phyloP scores from a whole-genome alignment of 345 rosid species.

The Salix dunnii region DNA sequence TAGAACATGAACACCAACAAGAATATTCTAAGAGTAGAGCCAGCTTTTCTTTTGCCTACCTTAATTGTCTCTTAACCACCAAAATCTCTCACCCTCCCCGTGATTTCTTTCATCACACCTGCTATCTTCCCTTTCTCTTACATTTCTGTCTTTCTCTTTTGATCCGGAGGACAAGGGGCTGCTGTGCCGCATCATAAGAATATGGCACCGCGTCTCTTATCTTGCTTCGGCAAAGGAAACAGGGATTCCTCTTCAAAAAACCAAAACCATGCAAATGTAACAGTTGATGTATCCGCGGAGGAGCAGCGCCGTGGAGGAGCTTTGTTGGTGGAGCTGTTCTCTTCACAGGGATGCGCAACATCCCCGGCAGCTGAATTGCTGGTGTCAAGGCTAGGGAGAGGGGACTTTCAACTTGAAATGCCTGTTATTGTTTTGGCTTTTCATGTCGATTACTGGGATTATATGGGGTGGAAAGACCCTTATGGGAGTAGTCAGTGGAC shows the following conservation, averaged over 20 bases:
- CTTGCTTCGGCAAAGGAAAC: constrained; percentile 49
- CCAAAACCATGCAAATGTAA: neutral
- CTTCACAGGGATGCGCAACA: constrained; percentile 81
- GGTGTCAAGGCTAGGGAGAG: constrained; percentile 82
- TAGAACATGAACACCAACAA: neutral
- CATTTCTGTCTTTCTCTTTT: constrained; percentile 11
- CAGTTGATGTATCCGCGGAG: constrained; percentile 35
- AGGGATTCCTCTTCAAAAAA: neutral
- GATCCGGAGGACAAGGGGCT: neutral
- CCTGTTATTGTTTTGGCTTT: constrained; percentile 64
- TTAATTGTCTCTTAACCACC: constrained; percentile 39
- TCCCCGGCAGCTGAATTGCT: constrained; percentile 81
- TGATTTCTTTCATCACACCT: neutral
- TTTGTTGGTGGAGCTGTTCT: constrained; percentile 76
- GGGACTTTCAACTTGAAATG: constrained; percentile 60
- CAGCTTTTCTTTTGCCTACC: neutral
- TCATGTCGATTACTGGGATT: constrained; percentile 93
- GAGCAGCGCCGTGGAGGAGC: constrained; percentile 49
- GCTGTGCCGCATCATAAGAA: neutral
- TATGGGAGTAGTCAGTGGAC: constrained; percentile 77
- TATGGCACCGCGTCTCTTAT: constrained; percentile 73
- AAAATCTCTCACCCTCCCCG: neutral
- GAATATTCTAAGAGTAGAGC: too few species aligned
- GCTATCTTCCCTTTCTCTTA: constrained; percentile 36
- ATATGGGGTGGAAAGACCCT: constrained; percentile 94